Conservation (phyloP, 805 yeast species). For the Grigorovia yakushimaensis region DNA sequence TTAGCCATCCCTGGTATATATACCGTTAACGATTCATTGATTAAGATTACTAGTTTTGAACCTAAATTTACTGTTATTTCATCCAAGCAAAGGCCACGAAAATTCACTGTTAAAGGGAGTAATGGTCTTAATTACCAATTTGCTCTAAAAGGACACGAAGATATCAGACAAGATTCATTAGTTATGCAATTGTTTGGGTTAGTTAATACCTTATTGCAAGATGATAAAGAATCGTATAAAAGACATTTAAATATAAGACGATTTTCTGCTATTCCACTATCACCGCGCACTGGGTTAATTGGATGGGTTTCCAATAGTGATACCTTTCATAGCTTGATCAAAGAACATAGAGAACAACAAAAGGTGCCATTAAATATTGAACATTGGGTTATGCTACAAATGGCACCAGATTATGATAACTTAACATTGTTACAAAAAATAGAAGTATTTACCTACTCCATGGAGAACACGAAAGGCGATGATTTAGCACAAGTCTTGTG, state of each 20-base stretch:
- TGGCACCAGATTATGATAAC: constrained; percentile 93
- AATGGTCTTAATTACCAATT: constrained; percentile 88
- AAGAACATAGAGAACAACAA: constrained; percentile 86
- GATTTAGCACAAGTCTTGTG: constrained; percentile 91
- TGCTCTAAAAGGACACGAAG: constrained; percentile 90
- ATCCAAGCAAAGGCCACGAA: constrained; percentile 93
- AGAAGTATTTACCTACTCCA: constrained; percentile 91
- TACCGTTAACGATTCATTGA: constrained; percentile 69
- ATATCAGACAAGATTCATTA: constrained; percentile 90
- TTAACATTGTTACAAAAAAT: constrained; percentile 84
- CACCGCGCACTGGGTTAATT: constrained; percentile 91
- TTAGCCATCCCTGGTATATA: constrained; percentile 94
- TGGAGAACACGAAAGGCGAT: constrained; percentile 93
- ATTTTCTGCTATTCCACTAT: constrained; percentile 87
- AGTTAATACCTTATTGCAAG: constrained; percentile 79
- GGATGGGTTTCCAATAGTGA: constrained; percentile 99
- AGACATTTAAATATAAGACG: constrained; percentile 89
- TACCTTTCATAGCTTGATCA: constrained; percentile 85
- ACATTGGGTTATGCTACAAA: constrained; percentile 90
- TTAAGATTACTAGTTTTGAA: constrained; percentile 66
- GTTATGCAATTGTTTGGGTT: constrained; percentile 97
- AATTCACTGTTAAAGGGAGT: constrained; percentile 67
- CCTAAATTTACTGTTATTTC: constrained; percentile 80
- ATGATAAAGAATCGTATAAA: constrained; percentile 93
- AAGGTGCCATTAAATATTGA: constrained; percentile 85